These are phyloP conservation scores for Dicorynia guianensis DNA, from an alignment of 306 rosid genomes.

Conservation along the genomic window DNA sequence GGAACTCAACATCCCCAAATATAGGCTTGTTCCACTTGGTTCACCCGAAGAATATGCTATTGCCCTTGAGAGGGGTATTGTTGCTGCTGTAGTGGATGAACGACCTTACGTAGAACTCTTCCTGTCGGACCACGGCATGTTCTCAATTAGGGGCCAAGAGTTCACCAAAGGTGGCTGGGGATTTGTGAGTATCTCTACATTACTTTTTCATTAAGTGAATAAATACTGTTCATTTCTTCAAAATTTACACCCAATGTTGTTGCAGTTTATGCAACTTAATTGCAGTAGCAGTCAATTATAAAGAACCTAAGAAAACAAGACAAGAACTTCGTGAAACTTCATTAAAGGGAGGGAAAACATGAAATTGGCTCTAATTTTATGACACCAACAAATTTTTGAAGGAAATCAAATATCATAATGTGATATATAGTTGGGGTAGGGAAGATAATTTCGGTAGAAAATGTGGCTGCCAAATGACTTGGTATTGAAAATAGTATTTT, in stretches of 20 bases:
- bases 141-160: constrained; percentile 81
- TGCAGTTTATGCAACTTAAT: neutral
- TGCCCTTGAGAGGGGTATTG: constrained; percentile 75
- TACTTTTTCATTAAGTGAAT: neutral
- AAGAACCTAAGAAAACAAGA: neutral
- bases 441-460: too few species aligned
- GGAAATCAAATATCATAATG: neutral
- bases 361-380: neutral
- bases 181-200: constrained; percentile 68
- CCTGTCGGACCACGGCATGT: constrained; percentile 71
- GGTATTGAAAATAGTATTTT: too few species aligned
- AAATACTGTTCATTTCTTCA: neutral
- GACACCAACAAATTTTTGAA: neutral
- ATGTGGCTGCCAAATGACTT: neutral
- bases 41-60: constrained; percentile 59
- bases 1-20: constrained; percentile 58
- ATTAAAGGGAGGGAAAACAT: neutral
- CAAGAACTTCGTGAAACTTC: neutral
- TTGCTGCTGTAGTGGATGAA: constrained; percentile 82
- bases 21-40: constrained; percentile 71
- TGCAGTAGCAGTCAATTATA: neutral
- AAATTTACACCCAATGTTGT: neutral
- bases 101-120: constrained; percentile 80
- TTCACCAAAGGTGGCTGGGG: constrained; percentile 94
- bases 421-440: neutral